Evolutionary conservation across 164 flowering plant species (phyloP).

Genomic region (Liriodendron chinense): DNA sequence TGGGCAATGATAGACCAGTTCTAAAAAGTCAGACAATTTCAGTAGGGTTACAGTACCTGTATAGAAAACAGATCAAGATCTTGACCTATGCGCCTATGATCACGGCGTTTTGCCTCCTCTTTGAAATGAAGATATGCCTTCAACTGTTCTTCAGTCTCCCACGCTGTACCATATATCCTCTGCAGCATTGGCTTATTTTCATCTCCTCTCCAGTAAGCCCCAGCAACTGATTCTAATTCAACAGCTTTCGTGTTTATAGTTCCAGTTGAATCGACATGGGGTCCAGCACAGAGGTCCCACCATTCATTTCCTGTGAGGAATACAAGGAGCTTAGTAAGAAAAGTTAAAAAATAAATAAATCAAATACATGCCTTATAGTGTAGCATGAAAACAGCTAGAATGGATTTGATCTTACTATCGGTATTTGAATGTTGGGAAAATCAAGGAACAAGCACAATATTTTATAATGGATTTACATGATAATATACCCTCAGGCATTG

Average conservation of each 20-base stretch:
- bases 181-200: constrained; percentile 85
- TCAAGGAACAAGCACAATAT: too few species aligned
- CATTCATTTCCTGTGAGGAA: constrained; percentile 73
- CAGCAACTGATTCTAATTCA: constrained; percentile 95
- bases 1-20: background rate
- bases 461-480: too few species aligned
- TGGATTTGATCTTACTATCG: too few species aligned
- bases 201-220: constrained; percentile 99
- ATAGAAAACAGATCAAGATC: constrained; percentile 95
- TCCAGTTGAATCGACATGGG: constrained; percentile 93
- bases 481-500: too few species aligned
- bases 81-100: constrained; percentile 89
- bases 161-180: constrained; percentile 96
- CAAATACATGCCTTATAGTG: background rate
- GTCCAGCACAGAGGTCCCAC: constrained; percentile 99
- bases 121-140: constrained; percentile 85
- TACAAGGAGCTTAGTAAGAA: background rate
- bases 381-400: background rate
- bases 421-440: too few species aligned
- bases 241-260: constrained; percentile 79
- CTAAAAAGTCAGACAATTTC: background rate
- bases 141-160: constrained; percentile 90
- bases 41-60: constrained; percentile 45
- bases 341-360: background rate
- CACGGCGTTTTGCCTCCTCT: constrained; percentile 94